Evolutionary conservation across 129 eudicot genomes (phyloP).

Genomic region (Helichrysum umbraculigerum): DNA sequence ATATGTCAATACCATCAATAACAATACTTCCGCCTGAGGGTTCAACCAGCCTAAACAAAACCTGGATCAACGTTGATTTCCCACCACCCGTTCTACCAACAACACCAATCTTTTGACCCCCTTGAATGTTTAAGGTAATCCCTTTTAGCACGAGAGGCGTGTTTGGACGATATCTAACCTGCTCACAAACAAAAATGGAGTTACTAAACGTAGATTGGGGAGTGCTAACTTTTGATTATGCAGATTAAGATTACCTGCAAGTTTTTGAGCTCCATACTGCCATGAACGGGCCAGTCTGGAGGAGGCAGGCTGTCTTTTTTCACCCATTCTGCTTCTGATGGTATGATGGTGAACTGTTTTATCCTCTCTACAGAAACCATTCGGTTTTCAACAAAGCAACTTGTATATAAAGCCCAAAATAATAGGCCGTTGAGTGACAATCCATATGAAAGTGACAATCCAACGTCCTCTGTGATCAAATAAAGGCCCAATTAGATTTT

Average conservation of each 20-base stretch:
- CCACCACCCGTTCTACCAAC: slow-evolving; percentile 99
- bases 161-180: slow-evolving; percentile 86
- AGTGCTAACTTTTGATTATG: slow-evolving; percentile 2
- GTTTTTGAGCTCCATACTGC: slow-evolving; percentile 52
- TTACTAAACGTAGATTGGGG: neutral
- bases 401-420: slow-evolving; percentile 49
- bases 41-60: slow-evolving; percentile 83
- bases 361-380: slow-evolving; percentile 84
- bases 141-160: slow-evolving; percentile 84
- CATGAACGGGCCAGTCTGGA: slow-evolving; percentile 60
- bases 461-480: slow-evolving; percentile 53
- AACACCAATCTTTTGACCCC: slow-evolving; percentile 86
- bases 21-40: slow-evolving; percentile 74
- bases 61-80: slow-evolving; percentile 88
- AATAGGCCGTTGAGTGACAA: slow-evolving; percentile 52
- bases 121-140: slow-evolving; percentile 61
- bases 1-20: slow-evolving; percentile 73
- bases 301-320: slow-evolving; percentile 40
- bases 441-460: slow-evolving; percentile 74
- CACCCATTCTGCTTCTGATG: slow-evolving; percentile 74
- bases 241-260: slow-evolving; percentile 47
- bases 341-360: slow-evolving; percentile 56
- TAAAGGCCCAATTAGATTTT: neutral
- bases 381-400: slow-evolving; percentile 58
- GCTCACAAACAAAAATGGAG: slow-evolving; percentile 28